Evolutionary conservation across 106 monocot species (phyloP), one percentile per base, ranked within the genome.

Genomic region (Dendrobium nobile): DNA sequence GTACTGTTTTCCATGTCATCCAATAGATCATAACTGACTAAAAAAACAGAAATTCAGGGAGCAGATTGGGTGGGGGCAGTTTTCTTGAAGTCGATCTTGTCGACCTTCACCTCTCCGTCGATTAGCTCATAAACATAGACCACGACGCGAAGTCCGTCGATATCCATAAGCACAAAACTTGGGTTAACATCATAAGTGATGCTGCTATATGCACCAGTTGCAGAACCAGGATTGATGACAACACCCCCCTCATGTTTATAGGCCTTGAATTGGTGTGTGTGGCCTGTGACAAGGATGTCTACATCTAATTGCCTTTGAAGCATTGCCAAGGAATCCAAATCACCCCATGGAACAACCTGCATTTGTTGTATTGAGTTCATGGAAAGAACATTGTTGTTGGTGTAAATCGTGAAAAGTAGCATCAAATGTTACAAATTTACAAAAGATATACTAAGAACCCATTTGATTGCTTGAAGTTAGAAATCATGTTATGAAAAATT

Each of bases 201-300:
- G 87, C 95, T 95, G 90, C 89, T 95, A 67, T 87, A 90, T n/a
- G 92, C 98, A 41, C 92, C 92, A 0, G 98, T 99, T n/a, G 92
- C 98, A 8, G 95, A 95, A 28, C 95, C 98, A 2, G 98, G 98
- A 80, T 99, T 99, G 72, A 99, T 95, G 20, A 95, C 98, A 1
- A 99, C 98, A 24, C 98, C 95, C 0, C 95, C 95, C 83, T 95
- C 98, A 51, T 99, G 98, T 84, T 95, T 99, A 89, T 99, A 99
- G 9, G 98, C 98, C 87, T 99, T 99, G 87, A 98, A 98, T 79
- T 95, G 98, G 68, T 92, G 98, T 17, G 92, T 98, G 83, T 95
- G 98, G 27, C 92, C 92, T 17, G 92, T 91, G 19, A 99, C 91
- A 4, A 99, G 92, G 55, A 95, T 91, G 81, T 99, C 98, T 8